Evolutionary conservation across 371 early-diverging fungal genomes (phyloP).

Genomic region (Batkoa obscura): DNA sequence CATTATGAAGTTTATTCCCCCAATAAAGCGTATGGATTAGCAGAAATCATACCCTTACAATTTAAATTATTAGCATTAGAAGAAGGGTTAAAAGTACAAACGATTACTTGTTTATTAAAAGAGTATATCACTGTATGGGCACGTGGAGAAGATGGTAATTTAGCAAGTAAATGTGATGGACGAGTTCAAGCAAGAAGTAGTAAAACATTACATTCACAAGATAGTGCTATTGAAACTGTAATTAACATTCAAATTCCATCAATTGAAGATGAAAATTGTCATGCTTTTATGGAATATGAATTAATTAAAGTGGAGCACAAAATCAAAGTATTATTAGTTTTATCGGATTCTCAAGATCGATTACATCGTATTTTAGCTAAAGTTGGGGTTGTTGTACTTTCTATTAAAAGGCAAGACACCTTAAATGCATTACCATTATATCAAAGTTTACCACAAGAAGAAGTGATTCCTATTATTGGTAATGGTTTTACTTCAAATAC

Average conservation of each 20-base stretch:
- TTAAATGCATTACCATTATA: conserved; percentile 3
- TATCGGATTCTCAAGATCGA: conserved; percentile 1
- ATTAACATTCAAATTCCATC: conserved; percentile 3
- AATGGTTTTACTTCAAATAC: not conserved
- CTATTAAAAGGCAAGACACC: not conserved
- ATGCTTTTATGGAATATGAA: not conserved
- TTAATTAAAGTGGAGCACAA: conserved; percentile 4
- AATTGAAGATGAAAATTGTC: not conserved
- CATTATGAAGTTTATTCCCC: conserved; percentile 7
- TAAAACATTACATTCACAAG: not conserved
- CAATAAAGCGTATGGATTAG: conserved; percentile 4
- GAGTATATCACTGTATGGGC: conserved; percentile 5
- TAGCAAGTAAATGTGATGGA: conserved; percentile 2
- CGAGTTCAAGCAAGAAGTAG: not conserved
- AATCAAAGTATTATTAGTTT: not conserved
- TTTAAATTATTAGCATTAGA: conserved; percentile 1
- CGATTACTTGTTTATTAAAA: conserved; percentile 4
- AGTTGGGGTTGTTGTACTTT: conserved; percentile 2
- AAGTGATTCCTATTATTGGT: not conserved
- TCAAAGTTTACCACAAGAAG: not conserved
- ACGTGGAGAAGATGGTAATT: not conserved
- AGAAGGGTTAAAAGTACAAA: conserved; percentile 1
- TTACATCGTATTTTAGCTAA: conserved; percentile 3
- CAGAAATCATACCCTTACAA: conserved; percentile 8
- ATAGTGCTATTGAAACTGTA: not conserved